Percentiles rank a stretch among this genome's conserved stretches.
phyloP scores from a whole-genome alignment of 345 rosid species.

The Salix brachista region DNA sequence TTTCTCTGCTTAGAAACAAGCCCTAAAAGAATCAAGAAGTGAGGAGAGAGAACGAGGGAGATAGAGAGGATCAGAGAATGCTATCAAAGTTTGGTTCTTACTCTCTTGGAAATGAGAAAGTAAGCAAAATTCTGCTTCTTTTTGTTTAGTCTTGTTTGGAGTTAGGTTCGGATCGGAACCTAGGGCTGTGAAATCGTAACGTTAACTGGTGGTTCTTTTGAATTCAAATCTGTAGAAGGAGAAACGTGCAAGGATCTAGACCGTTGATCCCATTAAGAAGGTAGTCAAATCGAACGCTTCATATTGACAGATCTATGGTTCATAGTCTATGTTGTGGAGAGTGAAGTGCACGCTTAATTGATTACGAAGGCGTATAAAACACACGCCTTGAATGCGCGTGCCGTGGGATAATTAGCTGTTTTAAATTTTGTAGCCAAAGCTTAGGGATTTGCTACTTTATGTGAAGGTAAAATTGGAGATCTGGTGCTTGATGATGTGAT shows the following conservation, averaged over 20 bases:
- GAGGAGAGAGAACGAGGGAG: background rate
- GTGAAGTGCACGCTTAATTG: background rate
- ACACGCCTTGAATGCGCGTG: too few species aligned
- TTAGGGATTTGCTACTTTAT: too few species aligned
- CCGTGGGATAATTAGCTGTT: too few species aligned
- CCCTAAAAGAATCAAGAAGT: background rate
- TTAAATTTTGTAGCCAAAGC: too few species aligned
- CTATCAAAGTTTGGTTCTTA: background rate
- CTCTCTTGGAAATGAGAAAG: background rate
- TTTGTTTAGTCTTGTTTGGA: background rate
- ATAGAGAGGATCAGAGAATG: background rate
- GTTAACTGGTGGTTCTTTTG: constrained; percentile 12
- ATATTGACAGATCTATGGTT: too few species aligned
- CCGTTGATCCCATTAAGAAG: background rate
- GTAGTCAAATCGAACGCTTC: background rate
- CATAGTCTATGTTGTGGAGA: too few species aligned
- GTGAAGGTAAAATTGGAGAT: too few species aligned
- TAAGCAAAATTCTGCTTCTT: background rate
- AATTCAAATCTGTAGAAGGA: constrained; percentile 13
- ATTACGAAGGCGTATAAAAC: too few species aligned
- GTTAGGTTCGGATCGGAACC: constrained; percentile 9
- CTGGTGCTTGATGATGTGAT: too few species aligned
- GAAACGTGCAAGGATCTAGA: background rate
- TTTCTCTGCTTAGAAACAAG: background rate
- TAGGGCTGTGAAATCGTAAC: constrained; percentile 3